Conservation (phyloP, 805 yeast species). For the Jamesozyma lodderae region DNA sequence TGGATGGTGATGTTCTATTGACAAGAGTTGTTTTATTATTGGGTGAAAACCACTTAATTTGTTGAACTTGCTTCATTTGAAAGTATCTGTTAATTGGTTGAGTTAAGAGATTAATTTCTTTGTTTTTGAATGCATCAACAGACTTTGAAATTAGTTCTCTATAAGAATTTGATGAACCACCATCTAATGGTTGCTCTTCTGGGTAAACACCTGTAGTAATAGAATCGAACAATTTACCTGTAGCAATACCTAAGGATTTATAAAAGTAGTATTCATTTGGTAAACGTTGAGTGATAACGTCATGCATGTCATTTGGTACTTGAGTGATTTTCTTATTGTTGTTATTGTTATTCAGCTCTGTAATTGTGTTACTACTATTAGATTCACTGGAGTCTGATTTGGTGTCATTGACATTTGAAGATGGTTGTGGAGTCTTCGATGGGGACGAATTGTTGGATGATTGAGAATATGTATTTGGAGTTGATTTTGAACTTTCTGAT, state of each 20-base stretch:
- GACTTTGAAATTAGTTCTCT: slow-evolving; percentile 42
- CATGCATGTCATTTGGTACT: slow-evolving; percentile 73
- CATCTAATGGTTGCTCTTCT: slow-evolving; percentile 60
- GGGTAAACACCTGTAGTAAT: slow-evolving; percentile 53
- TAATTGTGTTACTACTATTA: neutral
- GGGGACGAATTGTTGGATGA: neutral
- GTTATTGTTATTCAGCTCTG: neutral
- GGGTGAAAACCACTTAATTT: slow-evolving; percentile 47
- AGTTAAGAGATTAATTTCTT: slow-evolving; percentile 58
- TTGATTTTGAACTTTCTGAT: neutral
- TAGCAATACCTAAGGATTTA: slow-evolving; percentile 63
- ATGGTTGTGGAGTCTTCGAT: neutral
- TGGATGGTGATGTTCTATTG: slow-evolving; percentile 47
- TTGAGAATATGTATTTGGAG: neutral
- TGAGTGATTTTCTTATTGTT: neutral
- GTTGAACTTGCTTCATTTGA: slow-evolving; percentile 60
- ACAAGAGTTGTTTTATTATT: slow-evolving; percentile 34
- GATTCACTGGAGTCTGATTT: too few relatives aligned
- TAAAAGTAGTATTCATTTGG: slow-evolving; percentile 83
- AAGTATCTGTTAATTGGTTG: slow-evolving; percentile 73
- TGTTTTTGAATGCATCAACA: slow-evolving; percentile 43
- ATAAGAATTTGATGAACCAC: slow-evolving; percentile 50
- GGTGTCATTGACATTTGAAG: slow-evolving; percentile 4
- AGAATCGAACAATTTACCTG: slow-evolving; percentile 51
- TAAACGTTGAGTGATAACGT: slow-evolving; percentile 70